Base-by-base conservation (phyloP, 306 rosid species). In the Prinsepia uniflora region DNA sequence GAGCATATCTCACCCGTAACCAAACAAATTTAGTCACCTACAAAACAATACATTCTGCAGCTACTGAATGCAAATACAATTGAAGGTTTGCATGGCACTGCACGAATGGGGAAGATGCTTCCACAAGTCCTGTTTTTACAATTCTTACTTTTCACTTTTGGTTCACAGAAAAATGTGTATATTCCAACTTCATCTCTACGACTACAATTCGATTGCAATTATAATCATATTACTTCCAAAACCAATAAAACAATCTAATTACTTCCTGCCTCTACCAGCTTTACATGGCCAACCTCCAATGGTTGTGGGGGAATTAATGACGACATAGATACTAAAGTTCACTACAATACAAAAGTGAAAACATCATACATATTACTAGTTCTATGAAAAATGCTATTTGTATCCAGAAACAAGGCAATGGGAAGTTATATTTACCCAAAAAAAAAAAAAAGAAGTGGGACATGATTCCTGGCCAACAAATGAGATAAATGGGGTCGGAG, bases 51-150 rank as follows among this genome's bases (percentile, higher is more conserved):
- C n/a, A 11, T 62, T 49, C 68, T 64, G 68, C 39, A 64, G 46
- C 42, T 22, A 20, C 69, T 20, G 61, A 55, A 65, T 64, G 11
- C 69, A 45, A n/a, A 55, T 55, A 55, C 36, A 30, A 20, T 55
- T 7, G 2, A 55, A 55, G 30, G 34, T 55, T 14, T 45, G 46
- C 4, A 47, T 34, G 1, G 17, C 60, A 47, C 18, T 47, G 24
- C 14, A 2, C 0, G 9, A 24, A 49, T 36, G 1, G 10, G 24
- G 59, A 15, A 5, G 71, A 49, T 30, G 55, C 46, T 22, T 65
- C 24, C 70, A 65, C 54, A 44, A 11, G 7, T 15, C 49, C 69
- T 44, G 1, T 19, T 64, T 44, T 40, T 43, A 64, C 41, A 64
- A 47, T 44, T 64, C 50, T 18, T 62, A 8, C 17, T 50, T 14